Conservation (phyloP, 2,329 filamentous ascomycete species). For the Trichoderma brevicompactum region DNA sequence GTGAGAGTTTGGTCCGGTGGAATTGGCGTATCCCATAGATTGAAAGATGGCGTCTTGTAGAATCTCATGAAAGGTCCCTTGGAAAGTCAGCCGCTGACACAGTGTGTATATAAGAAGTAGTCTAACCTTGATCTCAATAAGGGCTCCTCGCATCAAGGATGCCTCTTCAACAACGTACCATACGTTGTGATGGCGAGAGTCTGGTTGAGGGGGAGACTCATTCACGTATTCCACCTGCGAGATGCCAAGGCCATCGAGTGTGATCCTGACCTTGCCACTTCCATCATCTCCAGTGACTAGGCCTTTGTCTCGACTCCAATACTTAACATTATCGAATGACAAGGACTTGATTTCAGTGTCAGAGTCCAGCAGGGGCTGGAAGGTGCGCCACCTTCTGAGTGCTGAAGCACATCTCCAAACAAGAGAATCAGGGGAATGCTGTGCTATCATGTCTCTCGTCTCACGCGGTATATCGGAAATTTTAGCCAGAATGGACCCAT, state of each 20-base stretch:
- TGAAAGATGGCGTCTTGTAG: not conserved
- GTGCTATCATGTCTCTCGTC: not conserved
- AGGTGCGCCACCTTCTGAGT: not conserved
- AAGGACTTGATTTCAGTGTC: not conserved
- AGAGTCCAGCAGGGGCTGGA: not conserved
- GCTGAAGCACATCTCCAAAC: slow-evolving; percentile 8
- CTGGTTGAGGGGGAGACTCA: not conserved
- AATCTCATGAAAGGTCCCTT: slow-evolving; percentile 3
- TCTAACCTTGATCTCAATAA: slow-evolving; percentile 11
- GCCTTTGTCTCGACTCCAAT: not conserved
- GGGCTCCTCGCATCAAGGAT: not conserved
- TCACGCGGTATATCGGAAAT: not conserved
- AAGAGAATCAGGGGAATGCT: not conserved
- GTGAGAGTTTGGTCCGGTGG: not conserved
- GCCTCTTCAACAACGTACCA: not conserved
- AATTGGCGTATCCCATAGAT: slow-evolving; percentile 8
- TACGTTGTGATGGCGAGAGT: not conserved
- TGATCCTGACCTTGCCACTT: not conserved
- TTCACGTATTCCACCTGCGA: not conserved
- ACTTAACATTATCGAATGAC: not conserved
- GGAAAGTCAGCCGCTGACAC: not conserved
- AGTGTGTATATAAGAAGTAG: not conserved
- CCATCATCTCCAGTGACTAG: not conserved
- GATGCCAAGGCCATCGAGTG: slow-evolving; percentile 2
- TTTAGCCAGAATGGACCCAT: not conserved